Evolutionary conservation across 805 yeast species (phyloP).

Genomic region (Starmera quercuum): DNA sequence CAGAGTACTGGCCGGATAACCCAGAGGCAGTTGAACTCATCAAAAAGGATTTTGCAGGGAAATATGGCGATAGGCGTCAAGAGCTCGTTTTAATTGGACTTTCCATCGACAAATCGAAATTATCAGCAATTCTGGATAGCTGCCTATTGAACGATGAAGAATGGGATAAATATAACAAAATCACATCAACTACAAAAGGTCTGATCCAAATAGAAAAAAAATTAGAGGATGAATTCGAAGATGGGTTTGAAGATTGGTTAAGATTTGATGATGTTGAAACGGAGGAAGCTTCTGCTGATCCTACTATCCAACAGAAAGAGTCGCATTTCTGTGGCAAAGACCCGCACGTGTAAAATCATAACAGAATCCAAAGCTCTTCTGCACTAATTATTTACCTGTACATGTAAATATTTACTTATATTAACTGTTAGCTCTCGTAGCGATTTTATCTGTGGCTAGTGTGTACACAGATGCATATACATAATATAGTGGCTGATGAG

Average conservation of each 20-base stretch:
- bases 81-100: slow-evolving; percentile 40
- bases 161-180: slow-evolving; percentile 19
- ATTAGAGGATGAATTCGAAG: slow-evolving; percentile 24
- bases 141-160: slow-evolving; percentile 35
- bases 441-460: too few species aligned
- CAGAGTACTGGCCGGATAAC: slow-evolving; percentile 25
- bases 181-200: slow-evolving; percentile 21
- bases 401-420: too few species aligned
- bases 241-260: slow-evolving; percentile 39
- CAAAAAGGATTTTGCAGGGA: slow-evolving; percentile 29
- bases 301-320: too few species aligned
- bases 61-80: slow-evolving; percentile 36
- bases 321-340: too few species aligned
- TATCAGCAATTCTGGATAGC: slow-evolving; percentile 25
- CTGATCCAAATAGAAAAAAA: slow-evolving; percentile 24
- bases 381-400: too few species aligned
- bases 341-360: too few species aligned
- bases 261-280: slow-evolving; percentile 16
- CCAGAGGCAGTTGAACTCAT: slow-evolving; percentile 23
- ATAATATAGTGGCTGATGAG: too few species aligned
- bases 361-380: too few species aligned
- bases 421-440: too few species aligned
- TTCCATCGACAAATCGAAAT: slow-evolving; percentile 20
- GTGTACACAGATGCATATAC: too few species aligned
- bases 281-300: too few species aligned